Percentiles rank a stretch among this genome's conserved stretches.
These are phyloP conservation scores for Gloeopeniophorella convolvens DNA, from an alignment of 768 basidiomycete genomes.

Conservation along the genomic window DNA sequence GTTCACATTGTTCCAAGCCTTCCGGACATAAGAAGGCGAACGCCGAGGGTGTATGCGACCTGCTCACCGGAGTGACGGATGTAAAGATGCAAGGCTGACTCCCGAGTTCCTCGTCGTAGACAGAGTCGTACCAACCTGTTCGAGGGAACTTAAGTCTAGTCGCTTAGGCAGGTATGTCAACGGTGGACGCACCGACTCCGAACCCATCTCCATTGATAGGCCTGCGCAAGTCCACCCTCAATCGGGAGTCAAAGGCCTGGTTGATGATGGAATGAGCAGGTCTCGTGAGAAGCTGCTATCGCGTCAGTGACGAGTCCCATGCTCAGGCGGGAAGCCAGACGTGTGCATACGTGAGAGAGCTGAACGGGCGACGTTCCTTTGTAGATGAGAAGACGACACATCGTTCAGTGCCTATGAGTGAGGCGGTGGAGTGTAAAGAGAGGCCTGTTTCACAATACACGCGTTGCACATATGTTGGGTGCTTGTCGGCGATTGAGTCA, in stretches of 20 bases:
- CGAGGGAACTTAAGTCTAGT: constrained; percentile 1
- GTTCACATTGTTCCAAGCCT: constrained; percentile 98
- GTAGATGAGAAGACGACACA: constrained; percentile 93
- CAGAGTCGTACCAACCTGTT: constrained; percentile 90
- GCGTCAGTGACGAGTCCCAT: background rate
- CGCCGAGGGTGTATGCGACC: background rate
- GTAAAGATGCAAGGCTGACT: constrained; percentile 93
- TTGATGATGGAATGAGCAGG: constrained; percentile 97
- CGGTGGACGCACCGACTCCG: constrained; percentile 66
- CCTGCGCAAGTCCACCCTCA: constrained; percentile 71
- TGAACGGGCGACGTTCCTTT: constrained; percentile 93
- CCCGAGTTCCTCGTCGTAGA: constrained; percentile 76
- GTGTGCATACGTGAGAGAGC: constrained; percentile 64
- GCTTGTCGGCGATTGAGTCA: background rate
- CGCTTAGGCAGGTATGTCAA: background rate
- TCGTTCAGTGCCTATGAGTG: no score
- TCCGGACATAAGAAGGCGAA: background rate
- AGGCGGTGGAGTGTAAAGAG: no score
- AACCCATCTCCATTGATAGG: constrained; percentile 97
- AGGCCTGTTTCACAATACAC: no score
- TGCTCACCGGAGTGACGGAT: constrained; percentile 79
- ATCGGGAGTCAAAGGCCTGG: constrained; percentile 90
- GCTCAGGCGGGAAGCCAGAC: background rate
- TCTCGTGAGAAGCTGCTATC: constrained; percentile 70
- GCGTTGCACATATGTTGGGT: no score